Conservation (phyloP, 2,329 filamentous ascomycete species). For the Periconia digitata region DNA sequence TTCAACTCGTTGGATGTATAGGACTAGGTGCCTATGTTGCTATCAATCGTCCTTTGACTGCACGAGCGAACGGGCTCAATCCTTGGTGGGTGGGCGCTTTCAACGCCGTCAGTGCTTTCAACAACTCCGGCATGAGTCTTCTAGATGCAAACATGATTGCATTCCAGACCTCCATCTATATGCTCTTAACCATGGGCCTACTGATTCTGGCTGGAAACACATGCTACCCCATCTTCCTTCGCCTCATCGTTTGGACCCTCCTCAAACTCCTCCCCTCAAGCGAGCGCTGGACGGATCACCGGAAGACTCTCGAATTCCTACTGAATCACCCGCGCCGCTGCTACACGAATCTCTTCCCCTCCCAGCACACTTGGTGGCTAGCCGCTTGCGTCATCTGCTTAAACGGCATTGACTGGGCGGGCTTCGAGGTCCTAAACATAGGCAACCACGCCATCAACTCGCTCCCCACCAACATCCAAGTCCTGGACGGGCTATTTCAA, state of each 20-base stretch:
- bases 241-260: conserved; percentile 59
- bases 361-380: conserved; percentile 60
- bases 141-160: conserved; percentile 59
- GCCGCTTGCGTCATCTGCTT: conserved; percentile 54
- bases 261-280: conserved; percentile 47
- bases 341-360: conserved; percentile 64
- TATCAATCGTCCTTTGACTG: conserved; percentile 45
- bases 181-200: conserved; percentile 52
- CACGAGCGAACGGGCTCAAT: conserved; percentile 43
- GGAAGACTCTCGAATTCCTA: conserved; percentile 56
- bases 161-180: conserved; percentile 51
- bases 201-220: conserved; percentile 57
- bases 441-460: conserved; percentile 53
- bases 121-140: conserved; percentile 57
- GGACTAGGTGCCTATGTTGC: conserved; percentile 44
- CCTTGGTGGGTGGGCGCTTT: conserved; percentile 60
- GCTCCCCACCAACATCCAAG: conserved; percentile 49
- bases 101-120: conserved; percentile 65
- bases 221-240: conserved; percentile 58
- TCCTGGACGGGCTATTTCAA: conserved; percentile 62
- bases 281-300: conserved; percentile 44
- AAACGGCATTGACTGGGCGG: conserved; percentile 57
- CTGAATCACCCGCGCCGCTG: conserved; percentile 64
- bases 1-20: conserved; percentile 14
- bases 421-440: conserved; percentile 58